Conservation (phyloP, 2,329 filamentous ascomycete species). For the Diaporthe caulivora region DNA sequence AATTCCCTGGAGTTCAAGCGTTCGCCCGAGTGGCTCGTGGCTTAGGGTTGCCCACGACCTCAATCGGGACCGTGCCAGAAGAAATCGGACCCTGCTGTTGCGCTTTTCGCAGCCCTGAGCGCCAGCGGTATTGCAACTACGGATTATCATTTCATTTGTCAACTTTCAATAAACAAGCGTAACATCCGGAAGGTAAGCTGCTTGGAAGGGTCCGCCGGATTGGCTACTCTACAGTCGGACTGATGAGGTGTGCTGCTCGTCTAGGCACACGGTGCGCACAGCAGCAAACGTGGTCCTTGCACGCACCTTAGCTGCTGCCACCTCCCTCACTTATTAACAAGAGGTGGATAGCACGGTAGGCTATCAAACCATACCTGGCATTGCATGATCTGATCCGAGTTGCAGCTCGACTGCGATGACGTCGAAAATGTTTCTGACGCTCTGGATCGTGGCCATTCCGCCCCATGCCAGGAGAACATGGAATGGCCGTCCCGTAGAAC, state of each 20-base stretch:
- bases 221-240: conserved; percentile 20
- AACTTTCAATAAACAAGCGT: conserved; percentile 17
- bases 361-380: conserved; percentile 13
- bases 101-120: conserved; percentile 17
- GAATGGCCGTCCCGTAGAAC: background rate
- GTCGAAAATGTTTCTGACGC: conserved; percentile 21
- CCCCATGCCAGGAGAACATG: background rate
- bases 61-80: background rate
- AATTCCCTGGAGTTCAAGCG: background rate
- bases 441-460: conserved; percentile 4
- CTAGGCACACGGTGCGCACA: conserved; percentile 28
- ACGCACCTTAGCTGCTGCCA: background rate
- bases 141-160: background rate
- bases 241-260: conserved; percentile 7
- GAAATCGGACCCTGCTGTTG: conserved; percentile 1
- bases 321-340: background rate
- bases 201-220: conserved; percentile 9
- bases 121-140: background rate
- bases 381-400: conserved; percentile 33
- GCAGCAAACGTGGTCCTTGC: conserved; percentile 30
- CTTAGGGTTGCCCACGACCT: conserved; percentile 1
- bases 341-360: background rate
- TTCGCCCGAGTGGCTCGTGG: conserved; percentile 7
- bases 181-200: conserved; percentile 32
- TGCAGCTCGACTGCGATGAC: conserved; percentile 25